phyloP scores from a whole-genome alignment of 169 alveolate genomes.

The Plasmodium sp. region DNA sequence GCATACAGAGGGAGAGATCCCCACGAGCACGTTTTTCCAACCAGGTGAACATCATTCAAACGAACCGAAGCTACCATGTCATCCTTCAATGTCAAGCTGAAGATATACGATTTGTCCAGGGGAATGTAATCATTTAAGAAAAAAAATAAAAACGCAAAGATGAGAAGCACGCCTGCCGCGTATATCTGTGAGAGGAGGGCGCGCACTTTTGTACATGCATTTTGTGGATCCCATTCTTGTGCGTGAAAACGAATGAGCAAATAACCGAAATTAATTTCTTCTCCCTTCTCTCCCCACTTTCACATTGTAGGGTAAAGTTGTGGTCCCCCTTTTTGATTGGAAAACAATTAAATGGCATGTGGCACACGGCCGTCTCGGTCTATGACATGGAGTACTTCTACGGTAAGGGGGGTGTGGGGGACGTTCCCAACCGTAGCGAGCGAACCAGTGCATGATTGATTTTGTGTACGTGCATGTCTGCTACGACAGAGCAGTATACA shows the following conservation, averaged over 20 bases:
- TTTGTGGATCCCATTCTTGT: neutral
- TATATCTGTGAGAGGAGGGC: neutral
- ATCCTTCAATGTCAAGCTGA: slow-evolving; percentile 33
- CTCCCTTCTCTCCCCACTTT: neutral
- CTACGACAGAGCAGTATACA: neutral
- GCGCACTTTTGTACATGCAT: neutral
- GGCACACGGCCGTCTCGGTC: slow-evolving; percentile 96
- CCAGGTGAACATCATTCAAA: neutral
- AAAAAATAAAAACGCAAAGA: neutral
- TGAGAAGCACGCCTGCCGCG: neutral
- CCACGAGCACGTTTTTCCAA: neutral
- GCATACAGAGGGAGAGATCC: neutral
- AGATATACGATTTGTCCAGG: slow-evolving; percentile 61
- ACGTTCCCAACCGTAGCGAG: neutral
- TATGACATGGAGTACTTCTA: slow-evolving; percentile 94
- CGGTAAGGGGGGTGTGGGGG: slow-evolving; percentile 78
- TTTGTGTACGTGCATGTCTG: neutral
- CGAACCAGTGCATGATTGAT: neutral
- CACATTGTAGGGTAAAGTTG: slow-evolving; percentile 57
- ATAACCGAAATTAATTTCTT: neutral
- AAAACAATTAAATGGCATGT: slow-evolving; percentile 93
- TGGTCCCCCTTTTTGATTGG: slow-evolving; percentile 92
- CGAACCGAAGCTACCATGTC: slow-evolving; percentile 13
- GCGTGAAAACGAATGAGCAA: neutral
- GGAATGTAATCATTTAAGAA: slow-evolving; percentile 57